Evolutionary conservation across 139 green algal genomes (phyloP).

Genomic region (Chlorella sp.): DNA sequence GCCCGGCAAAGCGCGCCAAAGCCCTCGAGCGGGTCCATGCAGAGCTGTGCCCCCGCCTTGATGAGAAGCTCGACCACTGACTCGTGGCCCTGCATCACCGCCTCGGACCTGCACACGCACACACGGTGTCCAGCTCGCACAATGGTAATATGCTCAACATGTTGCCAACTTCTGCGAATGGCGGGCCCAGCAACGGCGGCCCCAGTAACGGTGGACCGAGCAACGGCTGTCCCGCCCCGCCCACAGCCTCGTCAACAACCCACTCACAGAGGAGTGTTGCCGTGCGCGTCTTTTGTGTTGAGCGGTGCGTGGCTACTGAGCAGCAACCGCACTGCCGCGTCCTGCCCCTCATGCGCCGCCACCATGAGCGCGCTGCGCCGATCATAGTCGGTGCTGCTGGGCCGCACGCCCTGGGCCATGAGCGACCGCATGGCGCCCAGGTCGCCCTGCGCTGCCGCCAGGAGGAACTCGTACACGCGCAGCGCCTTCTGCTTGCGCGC

Average conservation of each 20-base stretch:
- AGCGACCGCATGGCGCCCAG: not conserved
- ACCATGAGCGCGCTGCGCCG: constrained; percentile 55
- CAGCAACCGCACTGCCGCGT: not conserved
- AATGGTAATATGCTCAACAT: too few relatives aligned
- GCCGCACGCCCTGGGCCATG: not conserved
- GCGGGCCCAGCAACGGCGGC: too few relatives aligned
- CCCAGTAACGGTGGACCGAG: too few relatives aligned
- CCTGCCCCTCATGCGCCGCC: constrained; percentile 38
- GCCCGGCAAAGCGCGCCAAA: not conserved
- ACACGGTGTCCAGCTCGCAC: too few relatives aligned
- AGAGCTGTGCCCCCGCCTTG: not conserved
- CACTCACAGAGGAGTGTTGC: not conserved
- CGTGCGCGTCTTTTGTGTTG: not conserved
- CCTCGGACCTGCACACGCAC: not conserved
- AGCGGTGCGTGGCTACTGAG: not conserved
- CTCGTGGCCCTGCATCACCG: not conserved
- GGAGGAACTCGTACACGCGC: not conserved
- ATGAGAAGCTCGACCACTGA: not conserved
- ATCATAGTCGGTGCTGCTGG: constrained; percentile 23
- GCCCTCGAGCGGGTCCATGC: not conserved
- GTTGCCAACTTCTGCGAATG: too few relatives aligned
- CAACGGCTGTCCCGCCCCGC: too few relatives aligned
- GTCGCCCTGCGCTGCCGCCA: not conserved
- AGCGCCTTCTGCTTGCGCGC: not conserved
- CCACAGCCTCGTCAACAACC: not conserved